Conservation (phyloP, 23 red algal species). For the Gracilariopsis chorda region DNA sequence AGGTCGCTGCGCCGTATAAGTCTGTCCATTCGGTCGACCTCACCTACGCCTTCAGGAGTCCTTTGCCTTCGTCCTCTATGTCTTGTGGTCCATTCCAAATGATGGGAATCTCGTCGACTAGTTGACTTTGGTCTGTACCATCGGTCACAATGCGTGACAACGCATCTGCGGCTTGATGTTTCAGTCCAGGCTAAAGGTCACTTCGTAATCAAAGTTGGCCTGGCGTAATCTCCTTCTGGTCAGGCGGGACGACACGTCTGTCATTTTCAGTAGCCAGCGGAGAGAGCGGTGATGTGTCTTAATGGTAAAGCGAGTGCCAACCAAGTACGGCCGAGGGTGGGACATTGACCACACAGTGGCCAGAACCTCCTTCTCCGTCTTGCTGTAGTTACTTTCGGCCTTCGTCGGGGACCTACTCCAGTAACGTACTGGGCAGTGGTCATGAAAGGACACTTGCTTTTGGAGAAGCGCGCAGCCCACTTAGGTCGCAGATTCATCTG, state of each 20-base stretch:
- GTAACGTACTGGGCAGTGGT: neutral
- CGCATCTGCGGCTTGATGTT: neutral
- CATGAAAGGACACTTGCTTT: neutral
- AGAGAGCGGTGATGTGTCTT: neutral
- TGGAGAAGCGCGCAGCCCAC: neutral
- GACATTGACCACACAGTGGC: neutral
- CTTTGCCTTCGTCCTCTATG: neutral
- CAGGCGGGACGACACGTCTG: neutral
- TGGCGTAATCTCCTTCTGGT: neutral
- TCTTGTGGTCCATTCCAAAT: neutral
- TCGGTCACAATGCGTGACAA: neutral
- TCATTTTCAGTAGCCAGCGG: neutral
- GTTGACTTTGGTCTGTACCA: neutral
- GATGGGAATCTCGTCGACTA: neutral
- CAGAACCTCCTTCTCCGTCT: neutral
- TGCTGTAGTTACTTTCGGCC: neutral
- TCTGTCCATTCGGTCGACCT: too few species aligned
- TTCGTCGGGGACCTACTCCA: neutral
- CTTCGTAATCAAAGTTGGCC: neutral
- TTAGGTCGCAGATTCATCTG: neutral
- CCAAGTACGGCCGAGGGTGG: neutral
- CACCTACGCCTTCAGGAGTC: too few species aligned
- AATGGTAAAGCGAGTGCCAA: neutral
- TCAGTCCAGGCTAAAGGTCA: neutral
- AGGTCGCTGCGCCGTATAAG: neutral